A percentile compares a stretch with the other conserved stretches of the same genome.
phyloP scores from a whole-genome alignment of 2,329 filamentous ascomycete species.

The Arthrobotrys iridis region DNA sequence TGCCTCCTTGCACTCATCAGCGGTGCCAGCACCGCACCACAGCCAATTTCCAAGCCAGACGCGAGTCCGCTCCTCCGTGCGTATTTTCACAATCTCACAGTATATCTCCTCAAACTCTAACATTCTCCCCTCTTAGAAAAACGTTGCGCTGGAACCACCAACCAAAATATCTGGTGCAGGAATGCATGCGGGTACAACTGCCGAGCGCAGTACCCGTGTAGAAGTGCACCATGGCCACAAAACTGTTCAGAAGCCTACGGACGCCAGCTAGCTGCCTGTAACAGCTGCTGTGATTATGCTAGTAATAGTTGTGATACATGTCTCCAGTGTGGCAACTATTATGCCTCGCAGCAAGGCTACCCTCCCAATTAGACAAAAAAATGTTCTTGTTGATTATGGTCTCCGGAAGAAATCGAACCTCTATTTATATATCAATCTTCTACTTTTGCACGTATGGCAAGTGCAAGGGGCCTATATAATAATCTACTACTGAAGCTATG shows the following conservation, averaged over 20 bases:
- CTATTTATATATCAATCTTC: too few species aligned
- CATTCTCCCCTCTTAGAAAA: slow-evolving; percentile 9
- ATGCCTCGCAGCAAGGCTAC: too few species aligned
- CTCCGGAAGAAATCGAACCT: too few species aligned
- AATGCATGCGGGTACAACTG: slow-evolving; percentile 28
- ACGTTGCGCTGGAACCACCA: slow-evolving; percentile 7
- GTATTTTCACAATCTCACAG: not conserved
- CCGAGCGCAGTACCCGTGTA: slow-evolving; percentile 12
- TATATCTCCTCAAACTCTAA: not conserved
- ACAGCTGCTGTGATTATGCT: slow-evolving; percentile 1
- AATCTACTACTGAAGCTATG: too few species aligned
- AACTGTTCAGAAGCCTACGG: slow-evolving; percentile 11
- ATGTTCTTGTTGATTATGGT: too few species aligned
- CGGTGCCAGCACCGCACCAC: slow-evolving; percentile 7
- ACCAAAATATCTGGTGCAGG: not conserved
- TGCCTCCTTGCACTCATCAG: slow-evolving; percentile 22
- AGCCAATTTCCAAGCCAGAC: slow-evolving; percentile 15
- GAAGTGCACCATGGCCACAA: not conserved
- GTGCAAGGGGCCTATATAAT: too few species aligned
- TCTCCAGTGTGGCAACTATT: slow-evolving; percentile 17
- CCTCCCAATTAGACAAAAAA: too few species aligned
- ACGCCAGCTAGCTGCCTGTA: slow-evolving; percentile 11
- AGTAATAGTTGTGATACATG: not conserved
- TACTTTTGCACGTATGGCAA: too few species aligned
- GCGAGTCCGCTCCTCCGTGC: slow-evolving; percentile 8